Conservation (phyloP, 2,329 filamentous ascomycete species). For the Cytospora paraplurivora region DNA sequence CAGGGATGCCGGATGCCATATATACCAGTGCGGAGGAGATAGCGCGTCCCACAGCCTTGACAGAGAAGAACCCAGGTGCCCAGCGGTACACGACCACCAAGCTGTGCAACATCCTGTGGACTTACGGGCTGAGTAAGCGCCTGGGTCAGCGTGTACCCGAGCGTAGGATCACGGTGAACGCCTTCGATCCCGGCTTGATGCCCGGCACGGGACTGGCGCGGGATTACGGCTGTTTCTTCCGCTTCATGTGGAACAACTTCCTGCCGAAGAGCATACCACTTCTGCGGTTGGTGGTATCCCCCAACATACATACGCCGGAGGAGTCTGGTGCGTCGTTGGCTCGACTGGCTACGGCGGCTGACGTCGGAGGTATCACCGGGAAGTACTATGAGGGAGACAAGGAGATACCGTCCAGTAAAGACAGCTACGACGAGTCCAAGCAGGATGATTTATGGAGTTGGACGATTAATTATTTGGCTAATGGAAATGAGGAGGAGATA, state of each 20-base stretch:
- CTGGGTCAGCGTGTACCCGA: slow-evolving; percentile 33
- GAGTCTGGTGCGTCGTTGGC: slow-evolving; percentile 47
- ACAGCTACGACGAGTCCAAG: slow-evolving; percentile 47
- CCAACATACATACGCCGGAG: slow-evolving; percentile 42
- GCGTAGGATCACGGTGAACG: slow-evolving; percentile 41
- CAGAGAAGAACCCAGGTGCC: slow-evolving; percentile 37
- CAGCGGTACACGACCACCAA: slow-evolving; percentile 49
- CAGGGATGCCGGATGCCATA: slow-evolving; percentile 44
- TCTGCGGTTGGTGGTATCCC: slow-evolving; percentile 36
- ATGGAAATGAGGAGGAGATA: slow-evolving; percentile 23
- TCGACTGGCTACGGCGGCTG: slow-evolving; percentile 41
- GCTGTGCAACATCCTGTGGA: slow-evolving; percentile 51
- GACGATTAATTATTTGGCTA: slow-evolving; percentile 44
- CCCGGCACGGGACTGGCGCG: slow-evolving; percentile 48
- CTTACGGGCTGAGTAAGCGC: slow-evolving; percentile 46
- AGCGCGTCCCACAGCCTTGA: slow-evolving; percentile 42
- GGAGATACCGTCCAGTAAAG: slow-evolving; percentile 44
- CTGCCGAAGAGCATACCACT: slow-evolving; percentile 42
- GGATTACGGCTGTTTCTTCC: slow-evolving; percentile 34
- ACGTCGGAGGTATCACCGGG: slow-evolving; percentile 40
- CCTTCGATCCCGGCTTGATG: slow-evolving; percentile 53
- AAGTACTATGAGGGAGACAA: slow-evolving; percentile 48
- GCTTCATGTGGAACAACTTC: slow-evolving; percentile 41
- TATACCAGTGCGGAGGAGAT: slow-evolving; percentile 49
- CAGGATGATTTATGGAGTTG: slow-evolving; percentile 54